Evolutionary conservation across 305 asterid species (phyloP), one percentile per base, ranked within the genome.

Genomic region (Fraxinus dipetala): DNA sequence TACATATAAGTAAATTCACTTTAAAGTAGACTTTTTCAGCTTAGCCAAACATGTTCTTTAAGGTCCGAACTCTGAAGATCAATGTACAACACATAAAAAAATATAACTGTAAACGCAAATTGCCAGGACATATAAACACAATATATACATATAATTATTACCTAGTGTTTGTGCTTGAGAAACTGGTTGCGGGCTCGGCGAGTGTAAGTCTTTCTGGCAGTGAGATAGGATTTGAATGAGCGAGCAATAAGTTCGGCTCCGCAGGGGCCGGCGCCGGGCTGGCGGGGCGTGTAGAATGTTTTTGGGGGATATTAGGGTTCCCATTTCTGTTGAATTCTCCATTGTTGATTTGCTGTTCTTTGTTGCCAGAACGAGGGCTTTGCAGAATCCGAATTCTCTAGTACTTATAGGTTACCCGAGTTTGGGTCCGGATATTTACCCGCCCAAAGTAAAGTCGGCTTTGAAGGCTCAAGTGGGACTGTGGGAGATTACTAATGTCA

Each of bases 201-300:
- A 69, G 75, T 11, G 38, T 2, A 54, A 40, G 76, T 13, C 40
- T 67, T 83, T 28, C 76, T 34, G 82, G 83, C 86, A 88, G 84
- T 76, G 87, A 6, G 94, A 87, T 45, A 93, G 56, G 79, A 89
- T 82, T 76, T 77, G 82, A 43, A 84, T 4, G 40, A 92, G 84
- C 13, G 88, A 75, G 79, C 34, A 74, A 83, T 80, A 87, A 24
- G 97, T 92, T 20, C 88, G 85, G 86, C 98, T 92, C 24, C 83
- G 90, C 61, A 93, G 83, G n/a, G 92, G 91, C 67, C 95, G 91
- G 4, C 95, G 94, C 31, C 89, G 88, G 77, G 45, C 84, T 34
- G 81, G 85, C 13, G 91, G 90, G 75, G 86, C 80, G n/a, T 83
- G 31, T 78, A 24, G 22, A 2, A 80, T 82, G 61, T 84, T 30